Evolutionary conservation across 306 rosid genomes (phyloP).

Genomic region (Vigna trinervia): DNA sequence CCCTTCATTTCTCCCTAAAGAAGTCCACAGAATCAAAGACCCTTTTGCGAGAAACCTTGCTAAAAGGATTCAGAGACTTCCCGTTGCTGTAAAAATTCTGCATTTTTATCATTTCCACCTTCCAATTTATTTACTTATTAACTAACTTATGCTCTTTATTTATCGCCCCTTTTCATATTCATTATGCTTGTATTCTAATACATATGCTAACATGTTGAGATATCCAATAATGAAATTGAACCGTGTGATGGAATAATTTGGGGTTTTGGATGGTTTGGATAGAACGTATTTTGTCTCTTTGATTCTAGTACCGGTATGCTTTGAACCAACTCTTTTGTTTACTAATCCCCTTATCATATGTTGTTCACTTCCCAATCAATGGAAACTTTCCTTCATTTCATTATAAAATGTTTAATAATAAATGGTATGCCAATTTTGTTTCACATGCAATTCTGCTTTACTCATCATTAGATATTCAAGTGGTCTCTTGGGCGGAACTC

Average conservation of each 20-base stretch:
- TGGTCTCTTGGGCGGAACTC: not conserved
- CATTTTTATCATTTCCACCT: not conserved
- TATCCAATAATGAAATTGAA: not conserved
- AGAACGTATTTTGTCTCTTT: too few relatives aligned
- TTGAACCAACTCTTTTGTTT: not conserved
- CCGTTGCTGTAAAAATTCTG: slow-evolving; percentile 44
- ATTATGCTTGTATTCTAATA: not conserved
- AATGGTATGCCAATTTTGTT: not conserved
- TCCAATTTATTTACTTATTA: not conserved
- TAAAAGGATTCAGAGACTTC: slow-evolving; percentile 69
- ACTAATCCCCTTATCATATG: not conserved
- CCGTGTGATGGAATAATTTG: not conserved
- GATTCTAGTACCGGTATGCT: too few relatives aligned
- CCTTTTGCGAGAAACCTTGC: slow-evolving; percentile 75
- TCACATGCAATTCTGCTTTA: not conserved
- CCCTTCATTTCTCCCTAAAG: slow-evolving; percentile 84
- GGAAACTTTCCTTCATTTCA: not conserved
- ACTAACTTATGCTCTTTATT: not conserved
- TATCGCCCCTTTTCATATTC: not conserved
- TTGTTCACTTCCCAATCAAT: not conserved
- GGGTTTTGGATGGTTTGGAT: not conserved
- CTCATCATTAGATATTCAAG: not conserved
- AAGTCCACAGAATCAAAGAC: slow-evolving; percentile 72
- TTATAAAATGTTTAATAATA: not conserved
- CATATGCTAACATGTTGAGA: not conserved